Conservation (phyloP, 2,329 filamentous ascomycete genomes). For the Botrytis tulipae region DNA sequence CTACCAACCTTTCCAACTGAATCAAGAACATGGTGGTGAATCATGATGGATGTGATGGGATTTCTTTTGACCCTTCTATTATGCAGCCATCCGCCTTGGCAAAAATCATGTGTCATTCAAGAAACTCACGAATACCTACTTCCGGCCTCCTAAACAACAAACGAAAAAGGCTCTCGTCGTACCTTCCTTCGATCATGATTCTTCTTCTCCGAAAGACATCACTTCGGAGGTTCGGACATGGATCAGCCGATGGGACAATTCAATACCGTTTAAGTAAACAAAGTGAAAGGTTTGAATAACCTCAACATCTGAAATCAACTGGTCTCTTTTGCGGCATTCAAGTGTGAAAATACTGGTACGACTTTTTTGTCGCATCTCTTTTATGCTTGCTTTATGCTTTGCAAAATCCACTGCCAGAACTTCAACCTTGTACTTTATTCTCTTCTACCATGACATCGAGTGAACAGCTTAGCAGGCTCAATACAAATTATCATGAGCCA, state of each 20-base stretch:
- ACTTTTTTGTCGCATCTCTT: not conserved
- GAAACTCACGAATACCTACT: not conserved
- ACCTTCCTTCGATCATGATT: not conserved
- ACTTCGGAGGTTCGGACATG: not conserved
- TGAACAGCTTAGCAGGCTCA: no score
- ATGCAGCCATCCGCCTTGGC: not conserved
- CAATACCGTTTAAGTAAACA: not conserved
- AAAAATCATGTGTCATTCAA: not conserved
- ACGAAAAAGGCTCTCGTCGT: not conserved
- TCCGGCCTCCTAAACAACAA: not conserved
- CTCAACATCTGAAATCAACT: no score
- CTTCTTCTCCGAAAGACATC: not conserved
- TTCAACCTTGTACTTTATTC: not conserved
- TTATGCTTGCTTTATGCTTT: not conserved
- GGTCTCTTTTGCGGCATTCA: not conserved
- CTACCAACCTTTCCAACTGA: not conserved
- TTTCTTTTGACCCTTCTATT: not conserved
- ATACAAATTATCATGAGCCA: not conserved
- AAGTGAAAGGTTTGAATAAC: not conserved
- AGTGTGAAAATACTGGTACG: not conserved
- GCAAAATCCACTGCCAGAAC: not conserved
- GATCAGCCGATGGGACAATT: not conserved
- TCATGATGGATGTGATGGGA: no score
- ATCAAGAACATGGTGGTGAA: not conserved
- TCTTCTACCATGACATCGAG: constrained; percentile 6